A percentile compares a stretch with the other conserved stretches of the same genome.
phyloP scores from a whole-genome alignment of 2,329 filamentous ascomycete genomes.

The Dothideomycetidae sp. region DNA sequence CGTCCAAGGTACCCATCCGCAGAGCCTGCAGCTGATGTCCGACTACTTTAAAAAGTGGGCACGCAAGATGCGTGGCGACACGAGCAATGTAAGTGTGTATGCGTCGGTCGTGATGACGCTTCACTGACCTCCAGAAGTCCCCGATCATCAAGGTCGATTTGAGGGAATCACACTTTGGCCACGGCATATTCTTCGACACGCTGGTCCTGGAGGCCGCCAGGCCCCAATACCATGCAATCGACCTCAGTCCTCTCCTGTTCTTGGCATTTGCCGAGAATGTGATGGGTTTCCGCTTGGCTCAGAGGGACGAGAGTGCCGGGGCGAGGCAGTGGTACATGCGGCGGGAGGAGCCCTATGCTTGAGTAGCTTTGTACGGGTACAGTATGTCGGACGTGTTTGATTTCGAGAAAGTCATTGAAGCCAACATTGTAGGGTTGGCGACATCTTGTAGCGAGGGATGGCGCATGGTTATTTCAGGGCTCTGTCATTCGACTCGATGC shows the following conservation, averaged over 20 bases:
- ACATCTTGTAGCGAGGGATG: too few relatives aligned
- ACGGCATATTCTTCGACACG: neutral
- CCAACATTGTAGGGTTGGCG: too few relatives aligned
- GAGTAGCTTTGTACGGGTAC: neutral
- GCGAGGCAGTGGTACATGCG: neutral
- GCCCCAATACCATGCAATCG: neutral
- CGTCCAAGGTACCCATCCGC: neutral
- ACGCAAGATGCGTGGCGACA: neutral
- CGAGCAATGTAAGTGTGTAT: neutral
- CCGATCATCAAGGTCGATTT: neutral
- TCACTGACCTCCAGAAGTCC: neutral
- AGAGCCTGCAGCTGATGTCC: neutral
- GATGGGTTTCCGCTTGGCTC: neutral
- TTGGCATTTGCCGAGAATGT: neutral
- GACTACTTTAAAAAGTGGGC: neutral
- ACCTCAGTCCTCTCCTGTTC: neutral
- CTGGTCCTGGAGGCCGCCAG: neutral
- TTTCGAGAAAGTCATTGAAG: too few relatives aligned
- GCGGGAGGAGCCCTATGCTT: neutral
- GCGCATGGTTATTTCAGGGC: too few relatives aligned
- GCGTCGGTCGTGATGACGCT: neutral
- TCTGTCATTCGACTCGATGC: too few relatives aligned
- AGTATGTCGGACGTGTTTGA: too few relatives aligned
- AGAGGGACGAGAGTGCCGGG: neutral
- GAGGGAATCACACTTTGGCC: neutral